These are phyloP conservation scores for Saccharomycopsis selenospora DNA, from an alignment of 805 yeast species.

Conservation along the genomic window DNA sequence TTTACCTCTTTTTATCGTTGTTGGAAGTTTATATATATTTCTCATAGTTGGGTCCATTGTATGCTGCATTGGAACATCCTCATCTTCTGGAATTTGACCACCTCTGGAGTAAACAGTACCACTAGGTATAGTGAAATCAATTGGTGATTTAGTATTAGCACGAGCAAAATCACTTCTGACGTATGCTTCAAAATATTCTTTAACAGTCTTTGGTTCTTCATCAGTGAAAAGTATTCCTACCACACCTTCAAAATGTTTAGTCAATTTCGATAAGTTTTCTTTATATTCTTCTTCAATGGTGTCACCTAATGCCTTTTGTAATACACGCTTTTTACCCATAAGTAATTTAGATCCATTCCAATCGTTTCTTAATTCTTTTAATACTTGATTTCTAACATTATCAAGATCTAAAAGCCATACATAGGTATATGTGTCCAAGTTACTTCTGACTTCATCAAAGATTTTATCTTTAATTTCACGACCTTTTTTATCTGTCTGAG, in stretches of 20 bases:
- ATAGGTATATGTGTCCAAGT: slow-evolving; percentile 68
- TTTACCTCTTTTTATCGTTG: slow-evolving; percentile 84
- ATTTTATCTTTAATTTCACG: slow-evolving; percentile 85
- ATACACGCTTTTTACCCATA: slow-evolving; percentile 87
- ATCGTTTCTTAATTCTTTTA: slow-evolving; percentile 86
- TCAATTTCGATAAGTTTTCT: slow-evolving; percentile 68
- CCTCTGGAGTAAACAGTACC: slow-evolving; percentile 94
- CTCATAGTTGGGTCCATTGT: slow-evolving; percentile 91
- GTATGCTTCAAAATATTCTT: slow-evolving; percentile 76
- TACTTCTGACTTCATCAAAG: slow-evolving; percentile 82
- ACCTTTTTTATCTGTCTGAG: slow-evolving; percentile 95
- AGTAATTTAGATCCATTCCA: slow-evolving; percentile 89
- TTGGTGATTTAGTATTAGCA: slow-evolving; percentile 78
- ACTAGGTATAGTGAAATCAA: slow-evolving; percentile 77
- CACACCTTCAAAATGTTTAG: slow-evolving; percentile 62
- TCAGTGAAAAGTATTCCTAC: slow-evolving; percentile 86
- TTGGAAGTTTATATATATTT: slow-evolving; percentile 83
- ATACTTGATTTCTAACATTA: slow-evolving; percentile 91
- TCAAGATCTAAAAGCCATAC: slow-evolving; percentile 83
- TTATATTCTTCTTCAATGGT: slow-evolving; percentile 84
- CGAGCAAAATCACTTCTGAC: slow-evolving; percentile 79
- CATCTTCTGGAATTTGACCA: slow-evolving; percentile 82
- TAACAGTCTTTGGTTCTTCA: slow-evolving; percentile 83
- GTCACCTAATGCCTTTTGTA: slow-evolving; percentile 88
- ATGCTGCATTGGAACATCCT: slow-evolving; percentile 95